Base-by-base conservation (phyloP, 768 basidiomycete species). In the Hydnum rufescens region DNA sequence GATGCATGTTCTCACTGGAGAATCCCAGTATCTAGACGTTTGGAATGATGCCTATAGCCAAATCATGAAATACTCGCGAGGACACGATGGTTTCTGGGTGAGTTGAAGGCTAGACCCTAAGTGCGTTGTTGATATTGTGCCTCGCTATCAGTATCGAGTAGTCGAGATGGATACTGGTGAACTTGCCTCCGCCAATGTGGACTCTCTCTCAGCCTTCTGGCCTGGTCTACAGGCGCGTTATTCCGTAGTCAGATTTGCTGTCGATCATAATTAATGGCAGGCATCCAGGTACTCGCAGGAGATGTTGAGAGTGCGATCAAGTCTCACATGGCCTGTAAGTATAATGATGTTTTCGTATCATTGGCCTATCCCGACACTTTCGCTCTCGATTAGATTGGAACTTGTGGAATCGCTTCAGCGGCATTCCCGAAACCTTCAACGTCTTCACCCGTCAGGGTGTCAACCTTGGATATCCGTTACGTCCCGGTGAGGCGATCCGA, bases 151-250 rank as follows among this genome's bases (percentile, higher is more conserved):
- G 92, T 96, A 80, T 69, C 82, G 85, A 43, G 77, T 74, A 23
- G 77, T 90, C n/a, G 77, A 86, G 54, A 83, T 90, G 66, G 67
- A 75, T 49, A 76, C 69, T 28, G 88, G 92, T 19, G 80, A 85
- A 54, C 68, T 77, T 3, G 71, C 78, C 4, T 85, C 80, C 60
- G 67, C 71, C 43, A 82, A 79, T n/a, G 70, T 93, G n/a, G 95
- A 99, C 63, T 95, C 89, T 2, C 68, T 99, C 16, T 87, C 89
- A 2, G 90, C 95, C 1, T 99, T 97, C 64, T 89, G 92, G 78
- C 88, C 93, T n/a, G 95, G 92, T 22, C 69, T 96, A 16, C 93
- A 95, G 65, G 66, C 64, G 3, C 60, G 67, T 2, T 60, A 64
- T 4, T 68, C 68, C 18, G 58, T 61, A 52, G 42, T 60, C 46